Base-by-base conservation (phyloP, 441 rosid genomes). In the Gossypium trilobum region DNA sequence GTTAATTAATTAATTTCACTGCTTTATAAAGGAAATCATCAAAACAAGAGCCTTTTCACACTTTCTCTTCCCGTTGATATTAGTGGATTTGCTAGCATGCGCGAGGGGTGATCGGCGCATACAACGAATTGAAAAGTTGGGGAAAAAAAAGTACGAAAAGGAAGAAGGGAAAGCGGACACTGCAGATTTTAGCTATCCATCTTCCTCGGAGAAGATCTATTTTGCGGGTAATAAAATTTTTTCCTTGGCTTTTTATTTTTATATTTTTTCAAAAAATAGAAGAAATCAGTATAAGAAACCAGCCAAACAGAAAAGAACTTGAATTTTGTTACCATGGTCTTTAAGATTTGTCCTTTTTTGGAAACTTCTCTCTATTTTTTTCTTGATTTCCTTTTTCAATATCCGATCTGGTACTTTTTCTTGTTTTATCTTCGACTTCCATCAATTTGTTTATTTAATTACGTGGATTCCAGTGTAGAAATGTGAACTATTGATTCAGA, bases 181-280 rank as follows among this genome's bases (percentile, higher is more conserved):
- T 56, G 85, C 84, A 86, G 77, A 82, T 71, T 78, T 77, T 84
- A 84, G 87, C 66, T 27, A 52, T 62, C 44, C 67, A 63, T 71
- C 75, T 61, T 73, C 73, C 71, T 78, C 72, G 83, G 77, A 68
- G 68, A 52, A 68, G 78, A 57, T 63, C 72, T 31, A 74, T 63
- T 46, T 51, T 65, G 68, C 5, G 42, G 68, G 71, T 57, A 6
- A 10, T 66, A 7, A 5, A 0, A 1, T 23, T 57, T 4, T 10
- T 51, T 16, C 17, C 16, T 63, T 63, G 2, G 10, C 44, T 46
- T 22, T 22, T 10, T 8, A 0, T 25, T 68, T 51, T 3, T 9
- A 7, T 19, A 8, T 9, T 55, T 19, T 55, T 54, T 8, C 0
- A 8, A 10, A 29, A 68, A 65, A 62, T 8, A 59, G 51, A 68